Conservation (phyloP, 768 basidiomycete species). For the Kwoniella bestiolae region DNA sequence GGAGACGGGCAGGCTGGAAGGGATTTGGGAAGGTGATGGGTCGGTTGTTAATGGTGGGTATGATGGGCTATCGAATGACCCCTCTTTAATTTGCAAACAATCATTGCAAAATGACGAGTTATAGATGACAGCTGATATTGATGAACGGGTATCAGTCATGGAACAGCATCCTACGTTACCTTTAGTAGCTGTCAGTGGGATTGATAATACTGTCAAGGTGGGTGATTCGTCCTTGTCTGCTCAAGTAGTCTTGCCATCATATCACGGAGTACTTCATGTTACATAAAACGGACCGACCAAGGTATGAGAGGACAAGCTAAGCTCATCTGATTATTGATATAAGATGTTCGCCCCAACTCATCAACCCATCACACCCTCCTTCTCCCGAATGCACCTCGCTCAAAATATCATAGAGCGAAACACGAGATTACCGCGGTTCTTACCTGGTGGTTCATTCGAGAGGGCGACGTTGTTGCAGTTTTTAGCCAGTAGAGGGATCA, state of each 20-base stretch:
- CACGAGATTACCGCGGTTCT: slow-evolving; percentile 19
- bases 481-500: slow-evolving; percentile 20
- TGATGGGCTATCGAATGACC: not conserved
- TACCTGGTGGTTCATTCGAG: slow-evolving; percentile 27
- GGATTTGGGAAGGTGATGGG: slow-evolving; percentile 82
- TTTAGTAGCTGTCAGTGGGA: slow-evolving; percentile 81
- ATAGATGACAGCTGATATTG: not conserved
- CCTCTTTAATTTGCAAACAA: no score
- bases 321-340: not conserved
- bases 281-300: no score
- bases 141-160: slow-evolving; percentile 60
- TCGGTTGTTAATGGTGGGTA: slow-evolving; percentile 71
- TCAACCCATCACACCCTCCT: slow-evolving; percentile 23
- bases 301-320: no score
- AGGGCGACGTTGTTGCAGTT: slow-evolving; percentile 30
- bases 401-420: slow-evolving; percentile 36
- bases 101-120: no score
- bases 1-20: slow-evolving; percentile 66
- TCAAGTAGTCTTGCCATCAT: not conserved
- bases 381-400: slow-evolving; percentile 25
- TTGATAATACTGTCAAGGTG: slow-evolving; percentile 83
- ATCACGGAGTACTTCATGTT: no score
- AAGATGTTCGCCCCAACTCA: slow-evolving; percentile 30
- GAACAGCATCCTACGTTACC: slow-evolving; percentile 80
- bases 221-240: slow-evolving; percentile 1